phyloP scores from a whole-genome alignment of 345 rosid species.

The thale cress (Arabidopsis thaliana) region DNA sequence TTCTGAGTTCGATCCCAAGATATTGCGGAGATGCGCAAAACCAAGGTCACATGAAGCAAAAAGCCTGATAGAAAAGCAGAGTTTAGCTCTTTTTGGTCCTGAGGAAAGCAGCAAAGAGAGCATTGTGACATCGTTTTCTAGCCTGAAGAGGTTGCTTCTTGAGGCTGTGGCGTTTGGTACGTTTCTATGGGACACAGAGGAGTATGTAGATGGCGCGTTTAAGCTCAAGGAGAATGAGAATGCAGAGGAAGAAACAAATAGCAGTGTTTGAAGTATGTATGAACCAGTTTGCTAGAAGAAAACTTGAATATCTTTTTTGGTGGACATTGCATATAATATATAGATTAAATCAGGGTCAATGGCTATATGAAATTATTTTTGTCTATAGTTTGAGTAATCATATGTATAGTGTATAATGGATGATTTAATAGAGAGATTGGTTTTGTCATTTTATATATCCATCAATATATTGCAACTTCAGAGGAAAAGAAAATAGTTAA shows the following conservation, averaged over 20 bases:
- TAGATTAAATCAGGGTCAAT: not conserved
- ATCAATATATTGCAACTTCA: no score
- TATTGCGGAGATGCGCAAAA: constrained; percentile 70
- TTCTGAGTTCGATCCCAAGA: constrained; percentile 69
- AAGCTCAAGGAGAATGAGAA: constrained; percentile 59
- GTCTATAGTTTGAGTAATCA: constrained; percentile 27
- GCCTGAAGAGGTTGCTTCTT: constrained; percentile 80
- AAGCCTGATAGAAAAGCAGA: constrained; percentile 70
- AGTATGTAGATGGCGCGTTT: constrained; percentile 62
- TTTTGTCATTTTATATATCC: not conserved
- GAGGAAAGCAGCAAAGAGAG: constrained; percentile 49
- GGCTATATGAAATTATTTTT: not conserved
- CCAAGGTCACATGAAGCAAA: constrained; percentile 67
- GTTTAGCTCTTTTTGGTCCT: constrained; percentile 71
- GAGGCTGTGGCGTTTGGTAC: constrained; percentile 94
- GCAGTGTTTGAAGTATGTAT: constrained; percentile 42
- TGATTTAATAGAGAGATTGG: constrained; percentile 17
- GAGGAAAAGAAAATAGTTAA: no score
- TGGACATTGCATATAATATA: constrained; percentile 18
- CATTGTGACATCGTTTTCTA: constrained; percentile 70
- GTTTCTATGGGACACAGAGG: constrained; percentile 91
- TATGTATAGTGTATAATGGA: not conserved
- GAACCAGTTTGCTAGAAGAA: constrained; percentile 24
- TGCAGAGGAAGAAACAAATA: constrained; percentile 47
- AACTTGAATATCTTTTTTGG: constrained; percentile 24